phyloP scores from a whole-genome alignment of 2,329 filamentous ascomycete genomes.

The Raffaelea ambrosiae region DNA sequence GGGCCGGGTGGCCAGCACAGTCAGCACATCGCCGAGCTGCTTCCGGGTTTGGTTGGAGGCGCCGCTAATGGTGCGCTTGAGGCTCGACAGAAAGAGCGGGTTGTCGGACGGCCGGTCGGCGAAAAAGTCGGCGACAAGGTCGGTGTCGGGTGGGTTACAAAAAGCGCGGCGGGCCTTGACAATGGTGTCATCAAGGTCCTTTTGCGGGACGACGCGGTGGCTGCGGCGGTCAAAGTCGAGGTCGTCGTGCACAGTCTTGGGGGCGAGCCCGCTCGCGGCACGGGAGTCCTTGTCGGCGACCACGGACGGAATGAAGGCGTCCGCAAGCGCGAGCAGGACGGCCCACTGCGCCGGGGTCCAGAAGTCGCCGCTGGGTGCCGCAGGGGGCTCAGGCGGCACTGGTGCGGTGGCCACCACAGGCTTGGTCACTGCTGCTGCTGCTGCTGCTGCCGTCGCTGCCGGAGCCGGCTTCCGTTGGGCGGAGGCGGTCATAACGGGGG shows the following conservation, averaged over 20 bases:
- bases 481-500: background rate
- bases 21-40: constrained; percentile 30
- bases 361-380: constrained; percentile 20
- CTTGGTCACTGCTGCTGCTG: background rate
- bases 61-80: constrained; percentile 32
- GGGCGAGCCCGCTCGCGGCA: background rate
- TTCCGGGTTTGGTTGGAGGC: constrained; percentile 24
- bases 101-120: constrained; percentile 41
- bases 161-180: constrained; percentile 22
- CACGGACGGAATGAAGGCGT: constrained; percentile 54
- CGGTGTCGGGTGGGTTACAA: constrained; percentile 24
- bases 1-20: constrained; percentile 30
- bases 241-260: constrained; percentile 15
- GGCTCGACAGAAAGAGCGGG: constrained; percentile 41
- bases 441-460: background rate
- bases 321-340: constrained; percentile 43
- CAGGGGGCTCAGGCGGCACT: background rate
- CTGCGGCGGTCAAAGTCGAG: constrained; percentile 20
- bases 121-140: constrained; percentile 43
- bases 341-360: constrained; percentile 44
- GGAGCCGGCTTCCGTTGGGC: background rate
- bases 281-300: constrained; percentile 22
- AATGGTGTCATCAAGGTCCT: constrained; percentile 40
- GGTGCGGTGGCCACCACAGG: constrained; percentile 1
- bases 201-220: constrained; percentile 29